Evolutionary conservation across 768 basidiomycete genomes (phyloP), one percentile per base, ranked within the genome.

Genomic region (Rhodotorula kratochvilovae): DNA sequence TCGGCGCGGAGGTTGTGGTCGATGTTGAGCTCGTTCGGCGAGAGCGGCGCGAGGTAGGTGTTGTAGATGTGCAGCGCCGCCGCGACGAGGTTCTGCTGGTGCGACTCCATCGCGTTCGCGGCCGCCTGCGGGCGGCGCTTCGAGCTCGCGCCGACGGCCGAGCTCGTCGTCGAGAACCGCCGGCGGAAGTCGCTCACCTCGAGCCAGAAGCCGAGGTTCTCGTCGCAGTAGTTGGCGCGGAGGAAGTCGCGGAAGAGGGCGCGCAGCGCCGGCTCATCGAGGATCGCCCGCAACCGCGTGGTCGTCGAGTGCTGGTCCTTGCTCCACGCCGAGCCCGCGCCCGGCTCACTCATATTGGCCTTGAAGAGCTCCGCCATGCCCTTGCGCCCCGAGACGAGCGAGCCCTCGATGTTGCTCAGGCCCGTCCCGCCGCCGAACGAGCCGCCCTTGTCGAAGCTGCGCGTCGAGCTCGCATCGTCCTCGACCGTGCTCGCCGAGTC

Each of bases 161-260:
- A 92, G 8, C 92, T 95, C 1, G 96, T 96, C 67, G 93, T 97
- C 78, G 87, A 88, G 83, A 99, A 99, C 79, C 93, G 90, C 77
- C 89, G 87, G 82, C 92, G 94, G 83, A 99, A 96, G 79, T 99
- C 96, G 79, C 92, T 86, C 5, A 97, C 94, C 78, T 99, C 96
- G 66, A 98, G 80, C 90, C 92, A 99, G 82, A 97, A 99, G 58
- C 89, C 89, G 75, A 99, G 82, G 80, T 99, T 99, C 84, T 99
- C 96, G 79, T 99, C 96, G 82, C 92, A 98, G 80, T 96, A 98
- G 80, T 97, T 98, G 66, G 87, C 85, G 43, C 91, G 86, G 65
- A 99, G 81, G 83, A 93, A 95, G 74, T 98, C 96, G 69, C 96
- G 88, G 85, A 99, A 99, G 61, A 97, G 83, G 5, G 87, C 86